phyloP scores from a whole-genome alignment of 2,329 filamentous ascomycete species.

The Seiridium unicorne region DNA sequence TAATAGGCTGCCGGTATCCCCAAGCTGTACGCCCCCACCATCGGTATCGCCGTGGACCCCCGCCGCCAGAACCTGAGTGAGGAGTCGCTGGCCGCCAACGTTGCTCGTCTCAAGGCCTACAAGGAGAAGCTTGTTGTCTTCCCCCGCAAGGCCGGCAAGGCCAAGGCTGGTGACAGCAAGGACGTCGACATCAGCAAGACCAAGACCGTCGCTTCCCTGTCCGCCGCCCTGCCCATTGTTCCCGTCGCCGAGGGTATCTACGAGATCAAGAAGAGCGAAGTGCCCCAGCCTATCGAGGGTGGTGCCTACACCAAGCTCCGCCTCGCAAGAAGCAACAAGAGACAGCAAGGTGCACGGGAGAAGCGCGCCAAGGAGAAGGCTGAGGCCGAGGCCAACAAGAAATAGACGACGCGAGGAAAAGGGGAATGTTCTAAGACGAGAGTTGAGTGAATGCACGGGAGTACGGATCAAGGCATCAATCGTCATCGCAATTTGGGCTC shows the following conservation, averaged over 20 bases:
- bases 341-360: constrained; percentile 80
- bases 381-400: constrained; percentile 81
- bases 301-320: constrained; percentile 86
- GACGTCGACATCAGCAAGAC: constrained; percentile 69
- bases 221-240: constrained; percentile 69
- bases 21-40: constrained; percentile 89
- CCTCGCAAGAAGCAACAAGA: constrained; percentile 78
- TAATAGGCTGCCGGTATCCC: constrained; percentile 87
- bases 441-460: constrained; percentile 26
- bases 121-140: constrained; percentile 94
- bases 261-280: constrained; percentile 79
- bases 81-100: constrained; percentile 92
- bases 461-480: constrained; percentile 31
- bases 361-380: constrained; percentile 90
- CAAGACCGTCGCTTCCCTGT: constrained; percentile 58
- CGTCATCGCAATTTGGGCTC: constrained; percentile 22
- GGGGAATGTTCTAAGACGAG: constrained; percentile 16
- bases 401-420: constrained; percentile 55
- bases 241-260: constrained; percentile 63
- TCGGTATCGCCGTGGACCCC: constrained; percentile 95
- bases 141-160: constrained; percentile 89
- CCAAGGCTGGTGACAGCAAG: constrained; percentile 90
- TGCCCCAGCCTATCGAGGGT: constrained; percentile 74
- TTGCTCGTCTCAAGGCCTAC: constrained; percentile 97
- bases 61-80: constrained; percentile 97